Base-by-base conservation (phyloP, 768 basidiomycete genomes). In the Mycena maculata region DNA sequence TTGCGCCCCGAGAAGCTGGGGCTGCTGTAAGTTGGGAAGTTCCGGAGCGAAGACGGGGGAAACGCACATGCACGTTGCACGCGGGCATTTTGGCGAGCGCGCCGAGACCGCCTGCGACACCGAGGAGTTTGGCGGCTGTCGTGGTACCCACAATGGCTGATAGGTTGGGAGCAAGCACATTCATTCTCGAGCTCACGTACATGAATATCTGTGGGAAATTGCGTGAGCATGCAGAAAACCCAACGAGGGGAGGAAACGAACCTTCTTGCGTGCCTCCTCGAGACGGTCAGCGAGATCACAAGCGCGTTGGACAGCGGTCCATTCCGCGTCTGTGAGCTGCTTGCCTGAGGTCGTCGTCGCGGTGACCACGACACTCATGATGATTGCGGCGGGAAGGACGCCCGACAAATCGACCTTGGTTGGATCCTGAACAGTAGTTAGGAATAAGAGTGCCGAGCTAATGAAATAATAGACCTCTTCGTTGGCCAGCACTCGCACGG, bases 151-250 rank as follows among this genome's bases (percentile, higher is more conserved):
- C 94, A 81, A 99, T 98, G 79, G 94, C 92, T 75, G 96, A 97
- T 77, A 99, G 89, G 80, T 99, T 99, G 75, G 98, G 98, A 72
- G 98, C 97, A 76, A 99, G 92, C 63, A 95, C 88, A 82, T 95
- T 94, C 95, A 99, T 99, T 83, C 98, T 89, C 74, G 95, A 97
- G 85, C 96, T 97, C 79, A 99, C 98, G 87, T 99, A 99, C 85
- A 93, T 91, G 82, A 99, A 97, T 74, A 99, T 99, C 93, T 96
- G 74, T 2, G 61, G 48, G 38, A n/a, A 0, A 20, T 30, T 57
- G 47, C 53, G 20, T 44, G 54, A 57, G 52, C 44, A 22, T 22
- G 41, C 25, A 18, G 31, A 16, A 49, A 39, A 13, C 13, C 36
- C 45, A 20, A 25, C 2, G 59, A 25, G 33, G 33, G 39, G 64